A percentile compares a stretch with the other conserved stretches of the same genome.
These are phyloP conservation scores for Fusarium palustre DNA, from an alignment of 2,329 filamentous ascomycete genomes.

Conservation along the genomic window DNA sequence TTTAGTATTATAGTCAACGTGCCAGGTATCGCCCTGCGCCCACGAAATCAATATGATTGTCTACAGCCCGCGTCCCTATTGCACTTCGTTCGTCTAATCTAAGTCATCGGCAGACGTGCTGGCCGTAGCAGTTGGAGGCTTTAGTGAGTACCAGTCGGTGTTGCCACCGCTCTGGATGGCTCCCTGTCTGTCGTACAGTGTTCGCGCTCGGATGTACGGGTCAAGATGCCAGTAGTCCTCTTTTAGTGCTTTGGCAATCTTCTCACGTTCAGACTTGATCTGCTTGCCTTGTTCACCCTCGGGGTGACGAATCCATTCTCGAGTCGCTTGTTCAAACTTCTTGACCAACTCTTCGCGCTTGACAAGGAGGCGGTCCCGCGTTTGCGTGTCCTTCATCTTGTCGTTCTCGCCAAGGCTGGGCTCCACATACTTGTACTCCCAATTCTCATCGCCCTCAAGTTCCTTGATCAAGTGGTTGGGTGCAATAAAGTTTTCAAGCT, in stretches of 20 bases:
- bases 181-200: conserved; percentile 85
- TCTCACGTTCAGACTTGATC: conserved; percentile 68
- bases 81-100: conserved; percentile 51
- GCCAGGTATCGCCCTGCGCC: conserved; percentile 5
- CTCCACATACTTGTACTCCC: conserved; percentile 85
- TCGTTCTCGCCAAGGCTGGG: conserved; percentile 81
- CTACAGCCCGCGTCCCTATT: conserved; percentile 18
- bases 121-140: conserved; percentile 28
- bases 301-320: conserved; percentile 74
- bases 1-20: conserved; percentile 37
- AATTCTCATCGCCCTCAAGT: conserved; percentile 87
- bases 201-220: conserved; percentile 84
- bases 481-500: conserved; percentile 82
- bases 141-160: conserved; percentile 74
- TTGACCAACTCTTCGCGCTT: conserved; percentile 74
- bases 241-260: conserved; percentile 71
- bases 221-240: conserved; percentile 91
- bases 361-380: conserved; percentile 71
- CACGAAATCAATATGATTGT: conserved; percentile 21
- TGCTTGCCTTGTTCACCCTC: conserved; percentile 59
- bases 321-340: conserved; percentile 79
- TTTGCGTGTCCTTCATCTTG: conserved; percentile 73
- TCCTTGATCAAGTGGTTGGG: conserved; percentile 80
- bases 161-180: conserved; percentile 75
- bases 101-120: conserved; percentile 60